These are phyloP conservation scores for Lagenidium giganteum DNA, from an alignment of 352 stramenopile species.

Conservation along the genomic window DNA sequence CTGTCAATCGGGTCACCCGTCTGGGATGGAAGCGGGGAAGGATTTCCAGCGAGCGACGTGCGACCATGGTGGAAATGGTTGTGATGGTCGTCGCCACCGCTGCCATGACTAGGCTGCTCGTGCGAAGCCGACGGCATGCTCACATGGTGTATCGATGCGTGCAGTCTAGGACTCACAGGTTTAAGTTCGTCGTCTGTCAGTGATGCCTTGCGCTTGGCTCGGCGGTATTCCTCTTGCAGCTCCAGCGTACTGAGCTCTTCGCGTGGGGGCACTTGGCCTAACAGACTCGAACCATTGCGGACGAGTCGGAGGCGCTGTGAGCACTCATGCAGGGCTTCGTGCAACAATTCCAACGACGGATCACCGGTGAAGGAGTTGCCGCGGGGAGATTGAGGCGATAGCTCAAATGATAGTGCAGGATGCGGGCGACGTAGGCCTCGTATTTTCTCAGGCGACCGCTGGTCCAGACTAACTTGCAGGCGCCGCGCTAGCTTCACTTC, in stretches of 20 bases:
- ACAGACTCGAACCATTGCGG: slow-evolving; percentile 41
- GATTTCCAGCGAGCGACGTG: slow-evolving; percentile 1
- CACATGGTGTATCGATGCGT: not conserved
- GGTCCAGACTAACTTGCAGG: slow-evolving; percentile 35
- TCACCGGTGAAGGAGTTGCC: slow-evolving; percentile 19
- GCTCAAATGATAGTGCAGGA: slow-evolving; percentile 9
- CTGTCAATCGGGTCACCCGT: too few species aligned
- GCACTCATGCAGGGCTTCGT: slow-evolving; percentile 45
- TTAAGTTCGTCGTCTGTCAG: too few species aligned
- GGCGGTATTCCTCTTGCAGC: slow-evolving; percentile 20
- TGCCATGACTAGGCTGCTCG: slow-evolving; percentile 1
- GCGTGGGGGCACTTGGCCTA: slow-evolving; percentile 24
- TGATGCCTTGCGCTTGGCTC: too few species aligned
- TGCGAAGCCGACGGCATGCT: slow-evolving; percentile 4
- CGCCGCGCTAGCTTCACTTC: slow-evolving; percentile 44
- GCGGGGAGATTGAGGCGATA: not conserved
- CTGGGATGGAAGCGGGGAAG: too few species aligned
- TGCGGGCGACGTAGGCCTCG: slow-evolving; percentile 18
- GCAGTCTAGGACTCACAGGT: too few species aligned
- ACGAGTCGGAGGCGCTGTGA: slow-evolving; percentile 35
- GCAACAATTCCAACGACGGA: slow-evolving; percentile 42
- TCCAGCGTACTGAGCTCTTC: slow-evolving; percentile 35
- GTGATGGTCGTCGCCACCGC: not conserved
- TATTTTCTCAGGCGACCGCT: slow-evolving; percentile 46
- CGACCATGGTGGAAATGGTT: not conserved